Evolutionary conservation across 169 alveolate genomes (phyloP).

Genomic region (Blepharisma undulans): DNA sequence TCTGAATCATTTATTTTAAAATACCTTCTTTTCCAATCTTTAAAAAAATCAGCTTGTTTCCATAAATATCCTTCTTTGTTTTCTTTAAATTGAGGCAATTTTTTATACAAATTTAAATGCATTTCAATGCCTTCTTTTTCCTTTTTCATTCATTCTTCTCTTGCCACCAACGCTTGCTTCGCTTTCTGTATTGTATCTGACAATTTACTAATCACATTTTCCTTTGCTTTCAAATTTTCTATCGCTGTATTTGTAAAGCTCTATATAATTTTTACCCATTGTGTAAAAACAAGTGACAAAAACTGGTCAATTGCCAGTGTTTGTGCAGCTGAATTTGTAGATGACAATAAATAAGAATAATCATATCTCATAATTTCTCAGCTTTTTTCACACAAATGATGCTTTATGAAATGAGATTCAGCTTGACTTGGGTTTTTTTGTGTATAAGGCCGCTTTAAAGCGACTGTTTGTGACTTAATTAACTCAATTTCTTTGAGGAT

Average conservation of each 20-base stretch:
- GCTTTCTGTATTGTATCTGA: not conserved
- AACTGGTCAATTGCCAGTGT: not conserved
- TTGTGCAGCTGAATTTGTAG: not conserved
- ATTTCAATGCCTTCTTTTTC: conserved; percentile 28
- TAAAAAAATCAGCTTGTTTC: conserved; percentile 7
- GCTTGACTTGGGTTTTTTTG: conserved; percentile 1
- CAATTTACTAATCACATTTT: not conserved
- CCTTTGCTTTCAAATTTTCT: not conserved
- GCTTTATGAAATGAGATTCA: conserved; percentile 5
- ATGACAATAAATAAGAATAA: not conserved
- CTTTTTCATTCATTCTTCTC: not conserved
- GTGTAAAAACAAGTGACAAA: not conserved
- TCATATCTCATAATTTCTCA: conserved; percentile 23
- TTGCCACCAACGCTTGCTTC: not conserved
- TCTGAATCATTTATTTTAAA: conserved; percentile 12
- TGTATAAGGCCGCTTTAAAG: not conserved
- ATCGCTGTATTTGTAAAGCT: conserved; percentile 15
- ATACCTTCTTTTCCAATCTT: conserved; percentile 36
- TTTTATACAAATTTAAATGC: not conserved
- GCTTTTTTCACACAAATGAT: conserved; percentile 2
- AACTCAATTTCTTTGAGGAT: not conserved
- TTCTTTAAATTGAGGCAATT: conserved; percentile 8
- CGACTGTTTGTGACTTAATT: not conserved
- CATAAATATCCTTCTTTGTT: conserved; percentile 32
- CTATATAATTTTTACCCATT: conserved; percentile 7